Evolutionary conservation across 768 basidiomycete species (phyloP), one percentile per base, ranked within the genome.

Genomic region (Pleurotus citrinopileatus): DNA sequence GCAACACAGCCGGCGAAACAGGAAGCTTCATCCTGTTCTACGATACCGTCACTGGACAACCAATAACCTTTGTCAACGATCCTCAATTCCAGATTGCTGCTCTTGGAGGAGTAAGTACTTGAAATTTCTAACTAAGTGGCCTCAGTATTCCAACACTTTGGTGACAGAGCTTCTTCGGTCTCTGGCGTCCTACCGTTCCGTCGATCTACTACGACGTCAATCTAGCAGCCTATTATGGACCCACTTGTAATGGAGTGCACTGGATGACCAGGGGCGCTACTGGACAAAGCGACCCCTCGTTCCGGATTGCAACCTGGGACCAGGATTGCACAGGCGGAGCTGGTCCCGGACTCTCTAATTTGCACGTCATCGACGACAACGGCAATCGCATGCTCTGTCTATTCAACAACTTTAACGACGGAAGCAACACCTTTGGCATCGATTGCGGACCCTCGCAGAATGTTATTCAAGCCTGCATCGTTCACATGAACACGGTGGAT

Each of bases 401-500:
- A 13, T 47, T 47, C 46, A 34, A 47, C 46, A 47, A 47, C 17
- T 47, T 27, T 27, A 47, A 47, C 25, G 46, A 47, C n/a, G 46
- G 46, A 4, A 27, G 15, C 23, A 17, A 47, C 9, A 29, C 12
- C 3, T 47, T 47, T 9, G 46, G 23, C 28, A 47, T 47, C 22
- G 46, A 32, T 26, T 47, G 46, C 19, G 46, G 46, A 2, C 23
- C 25, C n/a, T 47, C 15, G 27, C 46, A 47, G 27, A 27, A 7
- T 1, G 46, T 27, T 28, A 26, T 47, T 12, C 26, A 47, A 15
- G 27, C 25, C 15, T 47, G 46, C 27, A 47, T 47, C 12, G 8
- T 26, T n/a, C 46, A 47, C n/a, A 29, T 47, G 46, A 47, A 47
- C 27, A 15, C n/a, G 28, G 27, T 47, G 8, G 46, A 47, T 29